phyloP scores from a whole-genome alignment of 345 rosid genomes.

The Moricandia arvensis region DNA sequence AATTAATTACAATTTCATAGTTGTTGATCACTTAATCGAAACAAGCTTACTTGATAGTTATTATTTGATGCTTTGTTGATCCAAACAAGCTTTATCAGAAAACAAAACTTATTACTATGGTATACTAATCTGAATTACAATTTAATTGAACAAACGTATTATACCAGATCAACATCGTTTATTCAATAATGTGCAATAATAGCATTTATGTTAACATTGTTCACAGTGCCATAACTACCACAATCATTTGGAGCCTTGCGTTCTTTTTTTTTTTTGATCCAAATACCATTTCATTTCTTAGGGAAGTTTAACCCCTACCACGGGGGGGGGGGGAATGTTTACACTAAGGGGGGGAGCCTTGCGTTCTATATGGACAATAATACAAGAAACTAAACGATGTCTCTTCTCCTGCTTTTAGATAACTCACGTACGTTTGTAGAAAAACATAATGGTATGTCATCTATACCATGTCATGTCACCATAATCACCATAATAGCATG shows the following conservation, averaged over 20 bases:
- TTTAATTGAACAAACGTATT: neutral
- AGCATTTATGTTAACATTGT: neutral
- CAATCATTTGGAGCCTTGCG: neutral
- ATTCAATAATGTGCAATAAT: neutral
- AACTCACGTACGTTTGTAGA: no score
- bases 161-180: neutral
- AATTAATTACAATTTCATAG: no score
- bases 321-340: no score
- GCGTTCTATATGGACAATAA: neutral
- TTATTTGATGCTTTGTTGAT: constrained; percentile 1
- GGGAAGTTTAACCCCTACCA: no score
- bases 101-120: neutral
- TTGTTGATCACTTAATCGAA: no score
- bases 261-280: no score
- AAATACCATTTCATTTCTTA: no score
- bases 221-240: neutral
- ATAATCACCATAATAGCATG: neutral
- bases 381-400: neutral
- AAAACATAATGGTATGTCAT: neutral
- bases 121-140: neutral
- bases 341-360: no score
- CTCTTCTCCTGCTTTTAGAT: no score
- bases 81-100: neutral
- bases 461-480: constrained; percentile 2
- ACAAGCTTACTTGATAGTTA: neutral